These are phyloP conservation scores for Fomitopsis pinicola DNA, from an alignment of 1,284 basidiomycete species.

Conservation along the genomic window DNA sequence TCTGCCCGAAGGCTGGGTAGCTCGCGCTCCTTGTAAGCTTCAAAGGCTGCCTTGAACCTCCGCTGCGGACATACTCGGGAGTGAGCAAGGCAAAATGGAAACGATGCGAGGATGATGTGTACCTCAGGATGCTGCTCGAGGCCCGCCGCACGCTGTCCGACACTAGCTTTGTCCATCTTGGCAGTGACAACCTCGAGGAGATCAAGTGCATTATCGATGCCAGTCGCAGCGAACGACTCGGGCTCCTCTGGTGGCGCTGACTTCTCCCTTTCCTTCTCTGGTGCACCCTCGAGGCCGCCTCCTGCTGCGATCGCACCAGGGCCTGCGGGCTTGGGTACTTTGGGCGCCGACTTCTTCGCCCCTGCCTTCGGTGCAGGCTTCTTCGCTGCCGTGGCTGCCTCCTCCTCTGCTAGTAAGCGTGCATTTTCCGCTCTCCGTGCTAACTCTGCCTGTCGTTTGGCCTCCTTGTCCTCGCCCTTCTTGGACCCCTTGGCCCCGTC, in stretches of 20 bases:
- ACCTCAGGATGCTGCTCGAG: conserved; percentile 96
- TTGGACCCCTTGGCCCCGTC: conserved; percentile 64
- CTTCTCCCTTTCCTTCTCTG: conserved; percentile 14
- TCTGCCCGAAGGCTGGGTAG: conserved; percentile 77
- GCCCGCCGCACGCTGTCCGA: conserved; percentile 79
- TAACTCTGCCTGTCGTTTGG: conserved; percentile 69
- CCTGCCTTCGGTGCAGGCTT: conserved; percentile 67
- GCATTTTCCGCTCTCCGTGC: conserved; percentile 77
- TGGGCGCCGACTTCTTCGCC: conserved; percentile 46
- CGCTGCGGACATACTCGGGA: conserved; percentile 40
- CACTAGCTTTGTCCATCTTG: conserved; percentile 88
- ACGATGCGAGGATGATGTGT: conserved; percentile 21
- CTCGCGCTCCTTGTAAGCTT: conserved; percentile 89
- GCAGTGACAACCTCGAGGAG: conserved; percentile 86
- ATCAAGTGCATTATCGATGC: conserved; percentile 91
- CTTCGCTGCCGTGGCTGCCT: conserved; percentile 63
- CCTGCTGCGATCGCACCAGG: conserved; percentile 76
- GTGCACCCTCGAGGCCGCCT: conserved; percentile 37
- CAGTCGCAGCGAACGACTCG: conserved; percentile 78
- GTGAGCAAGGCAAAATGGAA: not conserved
- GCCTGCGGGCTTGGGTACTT: conserved; percentile 56
- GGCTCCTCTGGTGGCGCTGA: conserved; percentile 36
- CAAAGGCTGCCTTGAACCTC: conserved; percentile 90
- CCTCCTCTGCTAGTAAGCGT: conserved; percentile 80
- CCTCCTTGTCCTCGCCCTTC: conserved; percentile 71